Percentiles rank a stretch among this genome's conserved stretches.
phyloP scores from a whole-genome alignment of 2,329 filamentous ascomycete species.

The Paecilomyces niveus region DNA sequence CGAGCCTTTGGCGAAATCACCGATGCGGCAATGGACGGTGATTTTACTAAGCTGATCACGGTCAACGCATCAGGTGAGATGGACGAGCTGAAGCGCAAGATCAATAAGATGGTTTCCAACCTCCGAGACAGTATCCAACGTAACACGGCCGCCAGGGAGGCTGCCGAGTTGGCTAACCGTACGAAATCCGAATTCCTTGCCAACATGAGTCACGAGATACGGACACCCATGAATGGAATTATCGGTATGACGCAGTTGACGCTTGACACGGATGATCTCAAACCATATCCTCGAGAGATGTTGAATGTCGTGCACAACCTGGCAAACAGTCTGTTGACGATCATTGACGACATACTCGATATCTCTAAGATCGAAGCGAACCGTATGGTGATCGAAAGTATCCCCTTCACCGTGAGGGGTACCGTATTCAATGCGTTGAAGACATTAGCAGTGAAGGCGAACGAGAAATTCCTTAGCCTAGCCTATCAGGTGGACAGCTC shows the following conservation, averaged over 20 bases:
- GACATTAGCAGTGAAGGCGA: slow-evolving; percentile 87
- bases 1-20: slow-evolving; percentile 94
- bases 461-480: slow-evolving; percentile 83
- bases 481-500: slow-evolving; percentile 85
- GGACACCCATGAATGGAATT: slow-evolving; percentile 92
- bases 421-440: slow-evolving; percentile 97
- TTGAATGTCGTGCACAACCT: slow-evolving; percentile 93
- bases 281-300: slow-evolving; percentile 90
- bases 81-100: slow-evolving; percentile 95
- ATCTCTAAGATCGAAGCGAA: slow-evolving; percentile 76
- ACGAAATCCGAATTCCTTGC: slow-evolving; percentile 95
- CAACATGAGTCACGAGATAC: slow-evolving; percentile 96
- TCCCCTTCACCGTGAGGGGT: slow-evolving; percentile 82
- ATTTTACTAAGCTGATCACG: slow-evolving; percentile 90
- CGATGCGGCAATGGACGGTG: slow-evolving; percentile 85
- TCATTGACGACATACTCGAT: slow-evolving; percentile 71
- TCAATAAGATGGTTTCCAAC: slow-evolving; percentile 96
- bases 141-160: slow-evolving; percentile 87
- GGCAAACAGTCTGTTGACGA: slow-evolving; percentile 86
- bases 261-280: slow-evolving; percentile 83
- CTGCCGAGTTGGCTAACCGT: slow-evolving; percentile 88
- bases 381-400: slow-evolving; percentile 93
- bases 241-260: slow-evolving; percentile 94
- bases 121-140: slow-evolving; percentile 87
- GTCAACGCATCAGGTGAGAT: slow-evolving; percentile 94